A percentile compares a stretch with the other conserved stretches of the same genome.
Evolutionary conservation across 352 stramenopile species (phyloP).

Genomic region (Pythium volutum): DNA sequence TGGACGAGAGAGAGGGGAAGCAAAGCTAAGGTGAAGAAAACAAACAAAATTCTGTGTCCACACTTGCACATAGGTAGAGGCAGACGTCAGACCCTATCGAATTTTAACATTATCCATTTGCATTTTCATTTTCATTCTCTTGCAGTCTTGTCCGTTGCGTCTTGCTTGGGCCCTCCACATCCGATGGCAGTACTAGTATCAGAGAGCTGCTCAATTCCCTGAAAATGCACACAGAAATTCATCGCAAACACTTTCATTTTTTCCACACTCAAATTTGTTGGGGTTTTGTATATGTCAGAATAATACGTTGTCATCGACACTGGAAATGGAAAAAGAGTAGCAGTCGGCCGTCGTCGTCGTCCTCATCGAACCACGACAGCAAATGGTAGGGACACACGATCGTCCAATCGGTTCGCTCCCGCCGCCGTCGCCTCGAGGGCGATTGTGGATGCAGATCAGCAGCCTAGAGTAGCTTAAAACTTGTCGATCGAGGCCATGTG

Average conservation of each 20-base stretch:
- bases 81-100: not conserved
- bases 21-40: not conserved
- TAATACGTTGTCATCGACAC: slow-evolving; percentile 3
- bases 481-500: slow-evolving; percentile 54
- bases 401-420: slow-evolving; percentile 8
- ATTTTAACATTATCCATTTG: slow-evolving; percentile 1
- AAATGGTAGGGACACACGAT: not conserved
- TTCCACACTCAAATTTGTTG: slow-evolving; percentile 6
- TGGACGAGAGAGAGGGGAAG: no score
- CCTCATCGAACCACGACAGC: no score
- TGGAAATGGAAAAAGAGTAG: slow-evolving; percentile 1
- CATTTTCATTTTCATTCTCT: not conserved
- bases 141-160: no score
- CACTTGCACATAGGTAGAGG: not conserved
- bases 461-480: slow-evolving; percentile 25
- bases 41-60: not conserved
- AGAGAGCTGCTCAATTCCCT: no score
- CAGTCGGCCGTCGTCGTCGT: not conserved
- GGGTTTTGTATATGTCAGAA: not conserved
- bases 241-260: no score
- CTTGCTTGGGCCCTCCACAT: no score
- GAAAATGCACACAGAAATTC: no score
- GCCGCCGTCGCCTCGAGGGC: not conserved
- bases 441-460: not conserved
- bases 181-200: no score